Base-by-base conservation (phyloP, 192 early-diverging fungal genomes). In the Backusella parvicylindrica region DNA sequence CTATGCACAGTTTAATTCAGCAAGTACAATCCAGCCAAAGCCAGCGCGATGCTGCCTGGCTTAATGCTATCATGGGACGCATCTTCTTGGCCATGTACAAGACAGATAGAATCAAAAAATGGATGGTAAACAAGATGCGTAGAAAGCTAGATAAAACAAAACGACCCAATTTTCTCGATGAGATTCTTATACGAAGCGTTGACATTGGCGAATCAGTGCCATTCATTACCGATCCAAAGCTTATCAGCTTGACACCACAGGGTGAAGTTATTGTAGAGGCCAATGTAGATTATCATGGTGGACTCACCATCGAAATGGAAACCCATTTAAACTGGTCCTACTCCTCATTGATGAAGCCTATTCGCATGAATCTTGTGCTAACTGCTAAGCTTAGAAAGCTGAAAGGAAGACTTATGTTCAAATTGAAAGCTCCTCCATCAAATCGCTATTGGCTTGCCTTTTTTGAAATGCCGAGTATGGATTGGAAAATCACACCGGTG, bases 391-490 rank as follows among this genome's bases (percentile, higher is more conserved):
- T 98, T 53, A 89, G 91, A 60, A 82, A 87, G 16, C 78, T 96
- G 68, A 79, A 88, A 7, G 96, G 95, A 4, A 93, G 90, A 75
- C 77, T 96, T 75, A 87, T 94, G 6, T 70, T 98, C 43, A 89
- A 91, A 43, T 87, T 96, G 73, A 94, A 95, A 74, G 85, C 92
- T 1, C 91, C 92, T 13, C 91, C 92, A n/a, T 89, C 93, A 1
- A 96, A 96, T 70, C 86, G 96, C 6, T 85, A 95, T 37, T 98
- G 96, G 96, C 74, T 95, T 40, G 96, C 93, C 1, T 94, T 97
- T 72, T 89, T 92, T 73, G 90, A 91, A 37, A 86, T 92, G 76
- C 95, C 94, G 0, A 85, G 87, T 6, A 84, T 98, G 67, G 86
- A 93, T 43, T 86, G 93, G 53, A 79, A 79, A 28, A 88, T 96